Evolutionary conservation across 2,329 filamentous ascomycete species (phyloP), one percentile per base, ranked within the genome.

Genomic region (Colletotrichum liriopes): DNA sequence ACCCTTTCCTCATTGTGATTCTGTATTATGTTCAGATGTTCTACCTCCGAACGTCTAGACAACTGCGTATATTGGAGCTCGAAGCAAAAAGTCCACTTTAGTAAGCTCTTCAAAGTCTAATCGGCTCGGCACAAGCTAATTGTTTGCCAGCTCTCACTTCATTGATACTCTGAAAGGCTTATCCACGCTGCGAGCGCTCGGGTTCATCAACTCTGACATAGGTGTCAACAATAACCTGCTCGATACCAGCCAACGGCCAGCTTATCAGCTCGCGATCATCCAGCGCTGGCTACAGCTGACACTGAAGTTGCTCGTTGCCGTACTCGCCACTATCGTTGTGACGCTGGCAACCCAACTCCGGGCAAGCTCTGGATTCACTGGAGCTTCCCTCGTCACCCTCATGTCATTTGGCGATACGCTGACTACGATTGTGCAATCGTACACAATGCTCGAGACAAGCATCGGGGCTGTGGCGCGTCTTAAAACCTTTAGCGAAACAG

Each of bases 51-150:
- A 92, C 90, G 0, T 91, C 89, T 0, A 82, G 89, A 0, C 90
- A 92, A 77, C 77, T 92, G 9, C 84, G 90, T 60, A 83, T 90
- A 26, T 78, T 92, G 14, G 90, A 92, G 56, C 83, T 92, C 1
- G 90, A 92, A 77, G 85, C 87, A 1, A 91, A 92, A 74, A 86
- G 86, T 0, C 89, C 89, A 0, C 79, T 91, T 0, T 90, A 88
- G 80, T 87, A 84, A 35, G 83, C 72, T 18, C 32, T 20, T 26
- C 47, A 14, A 8, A 3, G 12, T 41, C 11, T 16, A 41, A 20
- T 16, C 3, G 26, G 12, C 29, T 45, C 45, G 12, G 52, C 14
- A 29, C 7, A 7, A 12, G 16, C 67, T 67, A 37, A 67, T 29
- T 4, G 35, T 5, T n/a, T n/a, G 51, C 32, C 32, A 84, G 82